Conservation (phyloP, 441 rosid genomes). For the Croton laevigatus region DNA sequence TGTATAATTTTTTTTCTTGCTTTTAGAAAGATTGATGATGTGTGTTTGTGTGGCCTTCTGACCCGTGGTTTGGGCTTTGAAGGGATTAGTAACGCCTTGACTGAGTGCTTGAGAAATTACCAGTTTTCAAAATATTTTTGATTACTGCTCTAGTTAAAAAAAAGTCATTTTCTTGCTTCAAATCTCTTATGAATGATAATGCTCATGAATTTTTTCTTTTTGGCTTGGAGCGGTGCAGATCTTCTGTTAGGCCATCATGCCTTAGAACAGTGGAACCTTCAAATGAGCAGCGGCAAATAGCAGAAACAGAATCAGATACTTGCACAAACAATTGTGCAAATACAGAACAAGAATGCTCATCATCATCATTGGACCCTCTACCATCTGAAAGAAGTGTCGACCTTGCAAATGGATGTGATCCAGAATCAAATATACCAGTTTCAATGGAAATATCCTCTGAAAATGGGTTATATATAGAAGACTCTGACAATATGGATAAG, state of each 20-base stretch:
- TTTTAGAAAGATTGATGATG: too few relatives aligned
- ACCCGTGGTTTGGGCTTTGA: too few relatives aligned
- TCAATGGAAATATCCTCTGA: conserved; percentile 19
- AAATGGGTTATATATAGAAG: conserved; percentile 16
- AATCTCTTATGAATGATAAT: background rate
- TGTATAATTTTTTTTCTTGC: conserved; percentile 3
- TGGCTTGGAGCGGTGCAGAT: conserved; percentile 41
- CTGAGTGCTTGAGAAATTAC: too few relatives aligned
- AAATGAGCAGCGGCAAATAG: conserved; percentile 27
- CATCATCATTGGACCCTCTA: conserved; percentile 21
- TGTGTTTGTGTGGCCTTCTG: too few relatives aligned
- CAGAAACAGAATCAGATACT: conserved; percentile 23
- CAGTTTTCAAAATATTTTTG: background rate
- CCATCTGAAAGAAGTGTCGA: conserved; percentile 20
- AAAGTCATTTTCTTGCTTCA: background rate
- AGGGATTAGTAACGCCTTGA: background rate
- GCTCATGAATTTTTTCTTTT: background rate
- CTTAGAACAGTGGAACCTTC: conserved; percentile 40
- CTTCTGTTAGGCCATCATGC: conserved; percentile 59
- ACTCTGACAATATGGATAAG: conserved; percentile 20
- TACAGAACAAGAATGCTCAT: conserved; percentile 32
- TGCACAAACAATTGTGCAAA: conserved; percentile 26
- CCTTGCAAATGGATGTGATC: conserved; percentile 9
- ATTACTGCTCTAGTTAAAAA: background rate
- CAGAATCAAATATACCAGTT: conserved; percentile 28